phyloP scores from a whole-genome alignment of 2,329 filamentous ascomycete genomes.

The Graphium sp. region DNA sequence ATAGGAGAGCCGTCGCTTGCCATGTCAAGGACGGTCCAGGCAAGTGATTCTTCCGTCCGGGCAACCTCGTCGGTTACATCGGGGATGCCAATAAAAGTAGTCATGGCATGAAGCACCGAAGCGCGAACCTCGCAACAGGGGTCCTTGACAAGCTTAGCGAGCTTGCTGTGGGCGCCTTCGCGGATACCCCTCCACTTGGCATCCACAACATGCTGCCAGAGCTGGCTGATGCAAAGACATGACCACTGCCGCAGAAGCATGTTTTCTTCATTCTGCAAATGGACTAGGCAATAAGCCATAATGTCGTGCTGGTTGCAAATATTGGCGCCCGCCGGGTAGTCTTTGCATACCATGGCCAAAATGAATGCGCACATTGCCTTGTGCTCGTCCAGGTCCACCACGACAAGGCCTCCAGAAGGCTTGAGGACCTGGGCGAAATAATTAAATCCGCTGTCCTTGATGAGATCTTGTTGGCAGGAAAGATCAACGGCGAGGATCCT shows the following conservation, averaged over 20 bases:
- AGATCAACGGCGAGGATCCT: conserved; percentile 89
- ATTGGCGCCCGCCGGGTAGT: conserved; percentile 78
- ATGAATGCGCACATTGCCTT: conserved; percentile 99
- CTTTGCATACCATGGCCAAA: conserved; percentile 90
- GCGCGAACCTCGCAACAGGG: conserved; percentile 83
- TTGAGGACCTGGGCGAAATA: conserved; percentile 93
- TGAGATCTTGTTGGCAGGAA: conserved; percentile 78
- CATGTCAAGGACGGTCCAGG: conserved; percentile 79
- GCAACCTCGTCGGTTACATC: conserved; percentile 84
- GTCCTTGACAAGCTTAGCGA: conserved; percentile 70
- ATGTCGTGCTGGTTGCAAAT: conserved; percentile 85
- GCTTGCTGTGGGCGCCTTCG: conserved; percentile 65
- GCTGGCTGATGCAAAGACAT: conserved; percentile 83
- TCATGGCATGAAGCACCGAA: conserved; percentile 84
- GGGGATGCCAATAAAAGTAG: conserved; percentile 83
- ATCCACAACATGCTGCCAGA: conserved; percentile 82
- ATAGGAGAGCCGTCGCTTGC: conserved; percentile 86
- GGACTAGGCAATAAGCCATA: conserved; percentile 71
- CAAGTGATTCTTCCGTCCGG: conserved; percentile 78
- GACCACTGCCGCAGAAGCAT: conserved; percentile 87
- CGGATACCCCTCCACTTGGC: conserved; percentile 94
- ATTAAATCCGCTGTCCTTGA: conserved; percentile 93
- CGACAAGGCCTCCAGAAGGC: conserved; percentile 65
- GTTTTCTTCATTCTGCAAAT: conserved; percentile 75
- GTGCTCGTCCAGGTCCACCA: conserved; percentile 82